Evolutionary conservation across 2,329 filamentous ascomycete genomes (phyloP), one percentile per base, ranked within the genome.

Genomic region (Xylaria sp.): DNA sequence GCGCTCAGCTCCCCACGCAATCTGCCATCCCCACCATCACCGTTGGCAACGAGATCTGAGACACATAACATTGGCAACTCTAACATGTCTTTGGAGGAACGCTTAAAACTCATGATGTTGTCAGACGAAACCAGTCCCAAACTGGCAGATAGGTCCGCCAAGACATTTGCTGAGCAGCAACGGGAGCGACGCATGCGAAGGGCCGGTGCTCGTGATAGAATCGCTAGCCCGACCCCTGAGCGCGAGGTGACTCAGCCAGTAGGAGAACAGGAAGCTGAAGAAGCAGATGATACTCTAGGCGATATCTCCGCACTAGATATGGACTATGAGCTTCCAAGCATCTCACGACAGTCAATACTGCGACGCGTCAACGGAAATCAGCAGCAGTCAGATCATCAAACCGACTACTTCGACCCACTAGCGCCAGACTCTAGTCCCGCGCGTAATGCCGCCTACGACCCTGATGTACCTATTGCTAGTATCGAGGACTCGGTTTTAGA

Each of bases 341-440:
- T 98, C 77, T 98, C 95, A 9, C 89, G 95, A 46, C 96, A 98
- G 79, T 97, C 94, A 0, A 98, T 98, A 74, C 84, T 98, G 75
- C 91, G 93, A 63, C 94, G 95, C 71, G 91, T 98, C 65, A 93
- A 96, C 78, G 93, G 86, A 56, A 87, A 85, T 74, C 81, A 85
- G 69, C 81, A 85, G 69, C 74, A 81, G 57, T 84, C 87, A 54
- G 87, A 90, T 23, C 82, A 84, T 68, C 85, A 89, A 63, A 88
- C 90, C 3, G 88, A 90, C 66, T 90, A 88, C 74, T 89, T 91
- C 75, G 90, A 88, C 3, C 90, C 89, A 2, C 88, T 89, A 1
- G 82, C 84, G n/a, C 83, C 86, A 1, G 86, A 85, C 70, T 89
- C 88, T 1, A 89, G 82, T 73, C 86, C 88, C 13, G 85, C 88